Evolutionary conservation across 139 green algal species (phyloP).

Genomic region (Tetradesmus lagerheimii): DNA sequence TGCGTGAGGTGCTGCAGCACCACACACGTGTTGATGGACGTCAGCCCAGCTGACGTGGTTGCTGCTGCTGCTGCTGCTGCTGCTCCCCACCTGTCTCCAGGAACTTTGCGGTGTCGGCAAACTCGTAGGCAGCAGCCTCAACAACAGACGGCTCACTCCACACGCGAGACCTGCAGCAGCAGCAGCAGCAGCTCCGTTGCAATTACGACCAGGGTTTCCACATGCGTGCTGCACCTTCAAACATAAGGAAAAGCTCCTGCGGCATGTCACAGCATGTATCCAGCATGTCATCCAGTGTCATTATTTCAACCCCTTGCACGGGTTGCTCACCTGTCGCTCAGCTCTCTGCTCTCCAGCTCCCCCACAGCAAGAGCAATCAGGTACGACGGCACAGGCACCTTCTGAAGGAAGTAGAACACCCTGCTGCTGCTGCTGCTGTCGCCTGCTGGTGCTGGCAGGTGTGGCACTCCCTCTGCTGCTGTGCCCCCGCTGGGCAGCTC

Average conservation of each 20-base stretch:
- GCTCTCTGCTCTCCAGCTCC: slow-evolving; percentile 69
- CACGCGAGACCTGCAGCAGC: slow-evolving; percentile 57
- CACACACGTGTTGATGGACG: too few species aligned
- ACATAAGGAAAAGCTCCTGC: too few species aligned
- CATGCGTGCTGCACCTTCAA: too few species aligned
- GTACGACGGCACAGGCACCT: slow-evolving; percentile 89
- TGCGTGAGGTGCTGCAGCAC: too few species aligned
- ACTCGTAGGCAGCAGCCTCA: slow-evolving; percentile 89
- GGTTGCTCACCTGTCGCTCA: slow-evolving; percentile 61
- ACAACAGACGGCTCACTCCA: slow-evolving; percentile 90
- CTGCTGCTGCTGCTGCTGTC: not conserved
- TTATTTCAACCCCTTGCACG: too few species aligned
- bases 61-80: not conserved
- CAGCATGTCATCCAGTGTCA: too few species aligned
- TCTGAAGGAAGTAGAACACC: slow-evolving; percentile 67
- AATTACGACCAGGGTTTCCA: not conserved
- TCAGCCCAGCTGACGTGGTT: not conserved
- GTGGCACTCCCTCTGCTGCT: slow-evolving; percentile 31
- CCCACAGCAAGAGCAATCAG: slow-evolving; percentile 93
- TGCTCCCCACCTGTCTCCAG: slow-evolving; percentile 69
- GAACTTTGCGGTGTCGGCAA: slow-evolving; percentile 88
- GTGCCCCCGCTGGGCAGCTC: not conserved
- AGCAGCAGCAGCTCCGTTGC: slow-evolving; percentile 16
- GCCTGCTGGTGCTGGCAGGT: not conserved
- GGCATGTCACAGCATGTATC: too few species aligned